Percentiles rank a stretch among this genome's conserved stretches.
Conservation (phyloP, 148 eudicot species). For the Vaccinium myrtillus region DNA sequence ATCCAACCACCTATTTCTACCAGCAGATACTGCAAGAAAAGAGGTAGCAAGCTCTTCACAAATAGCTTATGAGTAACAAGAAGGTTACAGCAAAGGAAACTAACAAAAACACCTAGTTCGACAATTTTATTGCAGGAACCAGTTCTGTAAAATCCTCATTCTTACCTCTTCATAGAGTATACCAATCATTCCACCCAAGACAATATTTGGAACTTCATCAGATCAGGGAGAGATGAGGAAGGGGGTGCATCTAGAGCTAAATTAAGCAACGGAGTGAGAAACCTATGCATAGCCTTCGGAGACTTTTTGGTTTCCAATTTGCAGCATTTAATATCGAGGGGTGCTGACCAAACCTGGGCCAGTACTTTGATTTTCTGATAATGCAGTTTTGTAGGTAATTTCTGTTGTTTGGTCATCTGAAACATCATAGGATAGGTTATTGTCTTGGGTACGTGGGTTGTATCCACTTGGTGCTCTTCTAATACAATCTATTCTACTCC, state of each 20-base stretch:
- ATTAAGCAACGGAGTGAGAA: not conserved
- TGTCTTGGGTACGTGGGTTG: not conserved
- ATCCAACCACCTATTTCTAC: not conserved
- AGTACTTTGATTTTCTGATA: not conserved
- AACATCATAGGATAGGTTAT: not conserved
- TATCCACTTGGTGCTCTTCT: not conserved
- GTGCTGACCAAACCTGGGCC: not conserved
- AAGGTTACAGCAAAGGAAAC: not conserved
- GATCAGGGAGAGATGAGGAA: not conserved
- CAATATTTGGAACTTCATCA: slow-evolving; percentile 2
- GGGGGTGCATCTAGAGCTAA: not conserved
- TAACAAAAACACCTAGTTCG: not conserved
- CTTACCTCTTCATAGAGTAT: not conserved
- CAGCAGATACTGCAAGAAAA: not conserved
- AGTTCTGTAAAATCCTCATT: not conserved
- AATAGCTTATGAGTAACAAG: not conserved
- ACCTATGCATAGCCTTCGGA: not conserved
- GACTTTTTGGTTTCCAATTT: not conserved
- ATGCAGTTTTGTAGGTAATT: not conserved
- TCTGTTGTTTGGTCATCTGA: not conserved
- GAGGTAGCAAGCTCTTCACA: not conserved
- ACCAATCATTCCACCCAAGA: slow-evolving; percentile 1
- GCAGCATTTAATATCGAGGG: not conserved
- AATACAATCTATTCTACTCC: not conserved
- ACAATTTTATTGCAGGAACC: not conserved